These are phyloP conservation scores for Aspergillus ostianus DNA, from an alignment of 495 filamentous ascomycete genomes.

Conservation along the genomic window DNA sequence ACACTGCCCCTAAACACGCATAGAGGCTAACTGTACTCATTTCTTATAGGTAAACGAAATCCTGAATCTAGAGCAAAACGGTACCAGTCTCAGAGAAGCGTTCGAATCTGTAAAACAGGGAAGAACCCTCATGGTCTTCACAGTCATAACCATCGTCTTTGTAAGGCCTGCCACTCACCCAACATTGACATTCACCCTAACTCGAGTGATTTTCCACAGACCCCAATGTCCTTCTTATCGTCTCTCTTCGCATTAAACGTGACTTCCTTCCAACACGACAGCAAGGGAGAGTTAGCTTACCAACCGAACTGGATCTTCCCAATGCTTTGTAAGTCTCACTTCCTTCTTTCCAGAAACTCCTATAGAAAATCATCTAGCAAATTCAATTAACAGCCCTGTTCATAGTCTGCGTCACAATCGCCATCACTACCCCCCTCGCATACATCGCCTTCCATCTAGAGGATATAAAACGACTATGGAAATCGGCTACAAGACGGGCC, in stretches of 20 bases:
- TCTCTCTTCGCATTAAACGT: slow-evolving; percentile 15
- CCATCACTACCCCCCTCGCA: neutral
- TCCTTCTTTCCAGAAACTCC: neutral
- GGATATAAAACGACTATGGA: neutral
- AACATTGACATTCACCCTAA: neutral
- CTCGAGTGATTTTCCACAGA: neutral
- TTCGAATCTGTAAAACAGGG: neutral
- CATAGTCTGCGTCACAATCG: neutral
- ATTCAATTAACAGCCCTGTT: too few species aligned
- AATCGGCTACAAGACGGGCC: neutral
- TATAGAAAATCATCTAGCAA: too few species aligned
- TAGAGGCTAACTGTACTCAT: neutral
- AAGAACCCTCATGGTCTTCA: neutral
- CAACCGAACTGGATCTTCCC: slow-evolving; percentile 11
- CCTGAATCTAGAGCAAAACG: neutral
- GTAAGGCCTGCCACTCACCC: neutral
- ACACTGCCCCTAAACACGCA: too few species aligned
- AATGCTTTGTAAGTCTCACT: slow-evolving; percentile 4
- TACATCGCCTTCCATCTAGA: neutral
- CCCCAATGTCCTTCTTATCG: slow-evolving; percentile 9
- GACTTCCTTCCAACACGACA: slow-evolving; percentile 10
- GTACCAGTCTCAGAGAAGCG: neutral
- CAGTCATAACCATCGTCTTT: neutral
- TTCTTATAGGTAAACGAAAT: neutral
- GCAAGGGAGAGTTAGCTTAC: slow-evolving; percentile 6